phyloP scores from a whole-genome alignment of 257 asterid genomes.

The Echites panduratus region DNA sequence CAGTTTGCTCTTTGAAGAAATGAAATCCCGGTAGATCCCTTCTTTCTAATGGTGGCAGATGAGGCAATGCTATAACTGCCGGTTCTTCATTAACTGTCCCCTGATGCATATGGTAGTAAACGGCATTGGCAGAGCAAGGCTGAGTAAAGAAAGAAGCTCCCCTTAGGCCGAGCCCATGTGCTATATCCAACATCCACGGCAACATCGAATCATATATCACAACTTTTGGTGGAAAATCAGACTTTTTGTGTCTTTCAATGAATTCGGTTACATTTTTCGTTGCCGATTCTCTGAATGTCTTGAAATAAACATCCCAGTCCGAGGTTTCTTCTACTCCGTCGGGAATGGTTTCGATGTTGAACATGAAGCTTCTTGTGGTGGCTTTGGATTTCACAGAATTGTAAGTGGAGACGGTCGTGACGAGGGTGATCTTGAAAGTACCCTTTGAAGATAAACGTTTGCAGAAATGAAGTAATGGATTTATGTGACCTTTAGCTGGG shows the following conservation, averaged over 20 bases:
- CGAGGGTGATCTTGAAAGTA: slow-evolving; percentile 21
- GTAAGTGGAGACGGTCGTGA: slow-evolving; percentile 17
- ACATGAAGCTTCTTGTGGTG: background rate
- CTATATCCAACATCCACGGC: slow-evolving; percentile 30
- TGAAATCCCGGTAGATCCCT: slow-evolving; percentile 13
- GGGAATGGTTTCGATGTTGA: slow-evolving; percentile 25
- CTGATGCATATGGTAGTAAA: slow-evolving; percentile 25
- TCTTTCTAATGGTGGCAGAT: background rate
- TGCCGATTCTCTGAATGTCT: background rate
- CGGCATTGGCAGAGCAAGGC: slow-evolving; percentile 23
- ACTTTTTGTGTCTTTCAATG: slow-evolving; percentile 14
- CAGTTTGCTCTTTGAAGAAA: background rate
- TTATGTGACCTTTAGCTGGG: slow-evolving; percentile 49
- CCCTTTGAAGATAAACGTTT: slow-evolving; percentile 30
- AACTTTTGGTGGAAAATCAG: slow-evolving; percentile 4
- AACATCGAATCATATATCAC: slow-evolving; percentile 21
- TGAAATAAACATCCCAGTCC: slow-evolving; percentile 12
- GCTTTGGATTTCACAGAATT: slow-evolving; percentile 13
- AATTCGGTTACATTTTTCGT: slow-evolving; percentile 6
- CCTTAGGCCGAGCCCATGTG: slow-evolving; percentile 16
- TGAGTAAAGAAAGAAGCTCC: slow-evolving; percentile 40
- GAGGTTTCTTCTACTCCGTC: slow-evolving; percentile 25
- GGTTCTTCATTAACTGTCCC: slow-evolving; percentile 11
- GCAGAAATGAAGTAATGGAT: slow-evolving; percentile 36
- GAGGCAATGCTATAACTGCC: slow-evolving; percentile 13